Evolutionary conservation across 345 rosid species (phyloP), one percentile per base, ranked within the genome.

Genomic region (Lenwebbia sp.): DNA sequence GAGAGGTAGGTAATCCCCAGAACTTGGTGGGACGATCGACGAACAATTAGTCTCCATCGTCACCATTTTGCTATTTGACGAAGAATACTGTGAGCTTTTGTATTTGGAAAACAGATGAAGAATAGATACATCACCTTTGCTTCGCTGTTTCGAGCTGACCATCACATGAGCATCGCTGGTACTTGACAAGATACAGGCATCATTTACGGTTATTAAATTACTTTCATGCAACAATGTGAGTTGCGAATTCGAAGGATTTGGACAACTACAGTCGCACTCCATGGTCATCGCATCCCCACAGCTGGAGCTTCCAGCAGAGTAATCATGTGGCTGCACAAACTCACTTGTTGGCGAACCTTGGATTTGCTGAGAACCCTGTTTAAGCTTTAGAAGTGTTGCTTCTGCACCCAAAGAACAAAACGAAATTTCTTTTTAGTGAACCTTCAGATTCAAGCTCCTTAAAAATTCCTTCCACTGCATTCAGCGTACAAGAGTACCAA

Each of bases 361-460:
- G 22, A 85, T 91, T 3, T 90, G 90, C 65, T 87, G 93, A 86
- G 98, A 94, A 81, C 99, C 99, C 76, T 85, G 85, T 88, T 92
- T 94, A 55, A 96, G 97, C 96, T 93, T 96, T 84, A 94, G 82
- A 51, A 96, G 89, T 17, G 98, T 96, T 41, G 95, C 88, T 89
- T 96, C 98, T 95, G 93, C 91, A 86, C 44, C 75, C 30, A 82
- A 83, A 37, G 58, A 49, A 55, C 49, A 70, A 41, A 28, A 19
- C 4, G 26, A 83, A 82, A 41, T 14, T 0, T 19, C 0, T 17
- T 4, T 14, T 82, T 12, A 82, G 58, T 17, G 6, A 28, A 17
- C 58, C 84, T 28, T 82, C 58, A 37, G 84, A 82, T 44, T 82
- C 52, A n/a, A 49, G 47, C 81, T 5, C 81, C 14, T 70, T 5